Evolutionary conservation across 352 stramenopile genomes (phyloP).

Genomic region (Pythium inflatum): DNA sequence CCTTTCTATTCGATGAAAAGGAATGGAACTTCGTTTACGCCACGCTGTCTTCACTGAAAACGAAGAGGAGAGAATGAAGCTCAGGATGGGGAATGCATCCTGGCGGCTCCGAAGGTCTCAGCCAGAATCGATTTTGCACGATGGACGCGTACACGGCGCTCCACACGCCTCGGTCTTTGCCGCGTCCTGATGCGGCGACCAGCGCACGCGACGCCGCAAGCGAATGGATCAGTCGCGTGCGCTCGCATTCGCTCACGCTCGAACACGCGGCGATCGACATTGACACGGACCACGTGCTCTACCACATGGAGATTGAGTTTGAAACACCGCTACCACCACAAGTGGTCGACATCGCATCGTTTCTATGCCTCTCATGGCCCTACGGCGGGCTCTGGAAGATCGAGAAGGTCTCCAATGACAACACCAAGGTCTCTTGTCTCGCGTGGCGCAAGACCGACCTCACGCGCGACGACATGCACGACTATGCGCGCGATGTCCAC

Average conservation of each 20-base stretch:
- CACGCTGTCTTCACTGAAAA: too few species aligned
- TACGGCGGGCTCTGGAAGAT: slow-evolving; percentile 70
- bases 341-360: slow-evolving; percentile 38
- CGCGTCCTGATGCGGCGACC: too few species aligned
- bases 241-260: slow-evolving; percentile 44
- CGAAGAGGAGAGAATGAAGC: too few species aligned
- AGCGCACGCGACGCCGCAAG: not conserved
- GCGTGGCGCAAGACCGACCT: slow-evolving; percentile 60
- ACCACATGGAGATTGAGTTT: slow-evolving; percentile 54
- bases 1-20: too few species aligned
- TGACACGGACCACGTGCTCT: slow-evolving; percentile 46
- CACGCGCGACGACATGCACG: too few species aligned
- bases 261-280: slow-evolving; percentile 59
- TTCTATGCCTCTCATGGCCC: slow-evolving; percentile 51
- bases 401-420: slow-evolving; percentile 39
- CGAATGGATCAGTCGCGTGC: slow-evolving; percentile 26
- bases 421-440: slow-evolving; percentile 44
- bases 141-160: too few species aligned
- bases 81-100: too few species aligned
- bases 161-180: too few species aligned
- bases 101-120: too few species aligned
- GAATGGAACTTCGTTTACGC: too few species aligned
- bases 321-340: slow-evolving; percentile 40
- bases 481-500: too few species aligned
- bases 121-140: too few species aligned